These are phyloP conservation scores for Ceratobasidium sp. DNA, from an alignment of 1,284 basidiomycete species.

Conservation along the genomic window DNA sequence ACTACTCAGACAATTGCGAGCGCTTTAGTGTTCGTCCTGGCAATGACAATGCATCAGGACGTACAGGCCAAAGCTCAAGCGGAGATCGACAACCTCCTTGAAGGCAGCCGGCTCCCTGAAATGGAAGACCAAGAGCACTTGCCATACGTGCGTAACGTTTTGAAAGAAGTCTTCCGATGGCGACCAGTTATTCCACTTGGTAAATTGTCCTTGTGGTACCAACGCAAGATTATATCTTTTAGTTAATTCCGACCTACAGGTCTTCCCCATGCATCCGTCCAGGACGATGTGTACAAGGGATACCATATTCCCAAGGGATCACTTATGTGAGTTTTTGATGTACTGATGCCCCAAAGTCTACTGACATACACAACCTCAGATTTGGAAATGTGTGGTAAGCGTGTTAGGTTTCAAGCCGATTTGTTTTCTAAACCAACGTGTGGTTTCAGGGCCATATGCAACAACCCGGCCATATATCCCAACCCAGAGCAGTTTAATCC, in stretches of 20 bases:
- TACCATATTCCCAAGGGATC: slow-evolving; percentile 10
- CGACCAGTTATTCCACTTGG: slow-evolving; percentile 41
- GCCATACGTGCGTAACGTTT: slow-evolving; percentile 15
- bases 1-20: not conserved
- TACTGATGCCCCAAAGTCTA: no score
- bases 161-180: slow-evolving; percentile 67
- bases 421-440: not conserved
- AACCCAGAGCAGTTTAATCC: slow-evolving; percentile 18
- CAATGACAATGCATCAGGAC: slow-evolving; percentile 15
- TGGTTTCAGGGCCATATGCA: slow-evolving; percentile 15
- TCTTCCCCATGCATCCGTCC: not conserved
- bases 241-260: not conserved
- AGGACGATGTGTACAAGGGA: slow-evolving; percentile 8
- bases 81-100: slow-evolving; percentile 12
- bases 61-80: slow-evolving; percentile 31
- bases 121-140: slow-evolving; percentile 3
- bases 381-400: slow-evolving; percentile 36
- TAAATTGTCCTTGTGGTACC: no score
- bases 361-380: not conserved
- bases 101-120: slow-evolving; percentile 6
- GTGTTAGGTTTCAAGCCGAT: no score
- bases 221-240: no score
- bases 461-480: not conserved
- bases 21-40: not conserved
- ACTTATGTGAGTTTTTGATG: not conserved